phyloP scores from a whole-genome alignment of 2,329 filamentous ascomycete genomes.

The Fusarium sp. region DNA sequence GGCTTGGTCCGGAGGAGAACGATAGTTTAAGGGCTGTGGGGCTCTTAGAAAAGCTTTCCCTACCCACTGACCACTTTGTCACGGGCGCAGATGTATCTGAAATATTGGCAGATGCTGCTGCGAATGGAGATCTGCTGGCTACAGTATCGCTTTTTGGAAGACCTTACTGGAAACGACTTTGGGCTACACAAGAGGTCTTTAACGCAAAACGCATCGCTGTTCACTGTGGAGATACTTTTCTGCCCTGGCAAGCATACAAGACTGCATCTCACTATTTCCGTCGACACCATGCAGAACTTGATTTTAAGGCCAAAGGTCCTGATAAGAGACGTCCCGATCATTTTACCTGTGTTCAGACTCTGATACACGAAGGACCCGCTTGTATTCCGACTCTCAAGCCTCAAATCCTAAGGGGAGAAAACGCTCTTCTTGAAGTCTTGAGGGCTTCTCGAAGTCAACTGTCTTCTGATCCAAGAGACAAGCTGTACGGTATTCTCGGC shows the following conservation, averaged over 20 bases:
- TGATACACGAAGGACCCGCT: conserved; percentile 14
- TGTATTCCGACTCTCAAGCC: conserved; percentile 9
- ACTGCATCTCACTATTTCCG: background rate
- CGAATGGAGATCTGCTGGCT: conserved; percentile 15
- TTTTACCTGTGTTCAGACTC: conserved; percentile 14
- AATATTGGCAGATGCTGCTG: background rate
- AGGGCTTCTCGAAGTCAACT: conserved; percentile 19
- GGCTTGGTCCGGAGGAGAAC: conserved; percentile 26
- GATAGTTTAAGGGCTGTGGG: conserved; percentile 5
- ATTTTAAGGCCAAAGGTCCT: conserved; percentile 1
- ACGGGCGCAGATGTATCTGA: background rate
- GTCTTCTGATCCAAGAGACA: conserved; percentile 24
- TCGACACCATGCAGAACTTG: background rate
- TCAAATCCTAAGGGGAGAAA: background rate
- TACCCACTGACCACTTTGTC: background rate
- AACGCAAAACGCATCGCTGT: conserved; percentile 14
- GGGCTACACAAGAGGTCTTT: conserved; percentile 28
- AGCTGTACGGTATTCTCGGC: conserved; percentile 19
- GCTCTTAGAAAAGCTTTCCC: background rate
- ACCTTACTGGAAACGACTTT: conserved; percentile 26
- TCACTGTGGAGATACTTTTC: conserved; percentile 8
- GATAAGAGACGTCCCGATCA: conserved; percentile 4
- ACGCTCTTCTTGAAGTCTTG: conserved; percentile 12
- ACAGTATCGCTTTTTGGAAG: conserved; percentile 23
- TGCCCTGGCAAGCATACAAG: conserved; percentile 19